Base-by-base conservation (phyloP, 495 filamentous ascomycete species). In the Staphylotrichum tortipilum region DNA sequence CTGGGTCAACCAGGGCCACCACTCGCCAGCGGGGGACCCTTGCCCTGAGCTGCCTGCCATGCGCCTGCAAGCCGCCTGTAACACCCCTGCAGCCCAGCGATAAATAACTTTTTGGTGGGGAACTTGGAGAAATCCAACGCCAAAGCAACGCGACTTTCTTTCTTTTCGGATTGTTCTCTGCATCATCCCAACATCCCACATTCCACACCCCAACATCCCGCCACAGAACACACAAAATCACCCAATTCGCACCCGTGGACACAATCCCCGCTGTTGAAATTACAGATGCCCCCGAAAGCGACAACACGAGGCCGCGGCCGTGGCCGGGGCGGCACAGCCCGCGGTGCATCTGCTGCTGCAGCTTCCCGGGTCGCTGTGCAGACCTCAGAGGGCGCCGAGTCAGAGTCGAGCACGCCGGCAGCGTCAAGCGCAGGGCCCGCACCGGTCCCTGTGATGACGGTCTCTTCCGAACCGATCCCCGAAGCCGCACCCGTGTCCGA, bases 201-300 rank as follows among this genome's bases (percentile, higher is more conserved):
- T n/a, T n/a, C n/a, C n/a, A n/a, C n/a, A n/a, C n/a, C n/a, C n/a
- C n/a, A n/a, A n/a, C n/a, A n/a, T n/a, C n/a, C n/a, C n/a, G n/a
- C n/a, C n/a, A n/a, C n/a, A n/a, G n/a, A n/a, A n/a, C n/a, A n/a
- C n/a, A n/a, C n/a, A n/a, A n/a, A n/a, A n/a, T 22, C 18, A 7
- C 30, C 18, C 7, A 30, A 26, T 21, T 26, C 34, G 22, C 31
- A 45, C 23, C 1, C 9, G 10, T 30, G 15, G 15, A 12, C 17
- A 22, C 43, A 17, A 12, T 17, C 22, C 36, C 3, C 11, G n/a
- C 7, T 7, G 17, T 33, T 28, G 12, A n/a, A 28, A 43, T 26
- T n/a, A 23, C 26, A 42, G 22, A 56, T 56, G 54, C 54, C 54
- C 26, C 49, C 54, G 1, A 56, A 56, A 15, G 1, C 42, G 11